These are phyloP conservation scores for Candida ipomoeae DNA, from an alignment of 805 yeast species.

Conservation along the genomic window DNA sequence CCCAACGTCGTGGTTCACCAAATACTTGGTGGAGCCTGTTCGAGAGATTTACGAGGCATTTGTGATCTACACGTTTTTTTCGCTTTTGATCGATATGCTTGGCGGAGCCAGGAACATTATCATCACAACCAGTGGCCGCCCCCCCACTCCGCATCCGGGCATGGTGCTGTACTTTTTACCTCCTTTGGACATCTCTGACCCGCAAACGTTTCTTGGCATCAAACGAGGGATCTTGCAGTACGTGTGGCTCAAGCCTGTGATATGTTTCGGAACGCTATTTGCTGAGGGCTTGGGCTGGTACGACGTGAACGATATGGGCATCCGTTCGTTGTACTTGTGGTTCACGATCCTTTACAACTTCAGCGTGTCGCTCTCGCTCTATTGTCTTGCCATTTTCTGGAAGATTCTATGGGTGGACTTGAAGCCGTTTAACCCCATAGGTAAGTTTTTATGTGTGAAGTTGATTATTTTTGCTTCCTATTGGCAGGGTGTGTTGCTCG, in stretches of 20 bases:
- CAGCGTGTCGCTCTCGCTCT: conserved; percentile 77
- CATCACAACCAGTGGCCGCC: conserved; percentile 62
- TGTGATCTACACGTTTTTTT: conserved; percentile 89
- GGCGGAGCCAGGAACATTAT: conserved; percentile 93
- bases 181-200: conserved; percentile 80
- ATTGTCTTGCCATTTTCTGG: conserved; percentile 89
- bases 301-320: conserved; percentile 46
- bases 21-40: conserved; percentile 59
- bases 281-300: conserved; percentile 48
- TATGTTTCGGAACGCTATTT: conserved; percentile 54
- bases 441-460: conserved; percentile 89
- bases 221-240: conserved; percentile 89
- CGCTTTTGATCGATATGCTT: conserved; percentile 71
- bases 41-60: conserved; percentile 94
- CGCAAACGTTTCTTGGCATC: conserved; percentile 66
- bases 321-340: conserved; percentile 55
- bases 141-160: conserved; percentile 66
- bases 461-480: conserved; percentile 94
- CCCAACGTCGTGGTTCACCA: conserved; percentile 38
- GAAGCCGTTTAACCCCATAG: conserved; percentile 79
- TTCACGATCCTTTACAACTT: conserved; percentile 67
- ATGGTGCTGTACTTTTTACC: conserved; percentile 46
- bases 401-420: conserved; percentile 77
- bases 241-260: conserved; percentile 87
- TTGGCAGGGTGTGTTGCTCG: conserved; percentile 82